Evolutionary conservation across 78 protist species (phyloP), one percentile per base, ranked within the genome.

Genomic region (Emiliania huxleyi): DNA sequence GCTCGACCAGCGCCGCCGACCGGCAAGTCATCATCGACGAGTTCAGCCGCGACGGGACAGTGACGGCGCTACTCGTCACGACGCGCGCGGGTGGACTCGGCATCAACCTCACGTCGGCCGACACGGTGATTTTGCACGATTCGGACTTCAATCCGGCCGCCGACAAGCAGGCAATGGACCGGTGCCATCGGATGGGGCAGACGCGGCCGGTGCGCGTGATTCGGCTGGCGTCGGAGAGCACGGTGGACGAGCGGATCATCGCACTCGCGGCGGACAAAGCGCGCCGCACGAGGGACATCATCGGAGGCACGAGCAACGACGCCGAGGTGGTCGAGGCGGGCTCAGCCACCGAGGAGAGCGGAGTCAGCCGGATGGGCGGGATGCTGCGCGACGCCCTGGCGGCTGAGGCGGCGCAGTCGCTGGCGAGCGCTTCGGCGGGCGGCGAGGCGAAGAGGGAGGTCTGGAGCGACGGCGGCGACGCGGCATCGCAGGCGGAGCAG

Each of bases 101-200:
- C 45, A 83, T 98, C 90, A 98, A 98, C 90, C 75, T 98, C 69
- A 98, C 98, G 4, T 98, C 98, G 75, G 99, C 99, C 0, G 98
- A 98, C 83, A 97, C 98, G 8, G 43, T 98, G 35, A 96, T 98
- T 75, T 97, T 98, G 90, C 97, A 97, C 90, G 99, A 98, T 95
- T 56, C 95, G 19, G 98, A 96, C 77, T 98, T 98, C 99, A 98
- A 98, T 83, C 99, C 99, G 0, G 96, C 98, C 37, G 97, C 97
- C 97, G 93, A 90, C 90, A 91, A 5, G 87, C 96, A 95, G 77
- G 99, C 99, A 2, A 95, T 95, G 96, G 99, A 99, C 92, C 94
- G 99, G 1, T 98, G 98, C 19, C 99, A 99, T 88, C 98, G 99
- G 6, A 99, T 99, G 43, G 99, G 99, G 19, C 94, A 92, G 55